phyloP scores from a whole-genome alignment of 495 filamentous ascomycete species.

The Chaetomium fimeti region DNA sequence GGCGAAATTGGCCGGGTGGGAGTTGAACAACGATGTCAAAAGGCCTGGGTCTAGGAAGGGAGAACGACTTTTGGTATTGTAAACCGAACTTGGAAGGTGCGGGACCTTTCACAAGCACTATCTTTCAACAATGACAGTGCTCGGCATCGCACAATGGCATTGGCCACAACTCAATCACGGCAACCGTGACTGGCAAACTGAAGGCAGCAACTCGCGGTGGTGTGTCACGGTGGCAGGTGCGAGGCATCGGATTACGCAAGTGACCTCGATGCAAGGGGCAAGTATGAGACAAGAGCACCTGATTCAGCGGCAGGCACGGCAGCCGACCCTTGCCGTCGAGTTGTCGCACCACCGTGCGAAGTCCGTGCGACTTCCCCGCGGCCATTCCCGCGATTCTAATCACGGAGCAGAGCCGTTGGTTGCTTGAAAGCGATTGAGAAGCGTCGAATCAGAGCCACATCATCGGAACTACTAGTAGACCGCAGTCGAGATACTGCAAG shows the following conservation, averaged over 20 bases:
- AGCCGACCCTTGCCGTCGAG: not conserved
- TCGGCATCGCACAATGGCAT: no score
- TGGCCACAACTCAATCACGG: no score
- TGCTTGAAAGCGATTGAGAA: not conserved
- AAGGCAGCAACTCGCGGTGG: not conserved
- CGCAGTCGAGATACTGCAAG: not conserved
- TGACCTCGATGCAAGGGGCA: constrained; percentile 5
- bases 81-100: not conserved
- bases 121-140: no score
- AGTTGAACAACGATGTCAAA: not conserved
- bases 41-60: not conserved
- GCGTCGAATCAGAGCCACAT: not conserved
- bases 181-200: no score
- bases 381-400: not conserved
- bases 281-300: constrained; percentile 10
- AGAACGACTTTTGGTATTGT: not conserved
- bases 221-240: not conserved
- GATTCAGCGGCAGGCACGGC: constrained; percentile 12
- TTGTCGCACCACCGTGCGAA: not conserved
- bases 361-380: not conserved
- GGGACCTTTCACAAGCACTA: not conserved
- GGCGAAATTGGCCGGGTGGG: not conserved
- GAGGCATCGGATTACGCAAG: not conserved
- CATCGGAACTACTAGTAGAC: not conserved
- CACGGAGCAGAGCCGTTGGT: not conserved